phyloP scores from a whole-genome alignment of 73 alveolate species.

The Tetrahymena thermophila region DNA sequence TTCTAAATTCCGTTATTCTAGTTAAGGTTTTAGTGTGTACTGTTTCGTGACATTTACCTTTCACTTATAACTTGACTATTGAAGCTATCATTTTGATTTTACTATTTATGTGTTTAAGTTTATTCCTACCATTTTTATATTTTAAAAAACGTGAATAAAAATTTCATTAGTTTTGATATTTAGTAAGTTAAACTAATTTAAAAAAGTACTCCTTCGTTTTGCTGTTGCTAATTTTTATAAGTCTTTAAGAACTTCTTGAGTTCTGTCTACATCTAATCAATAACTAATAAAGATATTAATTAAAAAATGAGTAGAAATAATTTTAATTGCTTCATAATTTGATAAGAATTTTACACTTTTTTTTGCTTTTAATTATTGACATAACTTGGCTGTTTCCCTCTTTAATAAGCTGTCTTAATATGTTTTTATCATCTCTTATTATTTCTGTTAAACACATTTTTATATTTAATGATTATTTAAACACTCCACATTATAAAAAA shows the following conservation, averaged over 20 bases:
- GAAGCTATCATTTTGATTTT: background rate
- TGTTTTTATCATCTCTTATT: background rate
- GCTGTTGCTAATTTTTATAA: background rate
- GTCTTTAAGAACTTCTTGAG: background rate
- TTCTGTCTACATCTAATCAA: background rate
- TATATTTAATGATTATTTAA: background rate
- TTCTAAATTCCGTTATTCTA: background rate
- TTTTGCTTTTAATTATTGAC: background rate
- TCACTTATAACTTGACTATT: background rate
- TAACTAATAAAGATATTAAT: background rate
- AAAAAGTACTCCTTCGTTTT: background rate
- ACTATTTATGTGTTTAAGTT: background rate
- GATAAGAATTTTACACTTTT: background rate
- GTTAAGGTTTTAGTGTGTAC: background rate
- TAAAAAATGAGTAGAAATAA: background rate
- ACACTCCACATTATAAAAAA: background rate
- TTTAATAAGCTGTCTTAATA: background rate
- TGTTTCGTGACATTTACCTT: background rate
- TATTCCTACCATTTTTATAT: background rate
- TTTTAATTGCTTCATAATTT: background rate
- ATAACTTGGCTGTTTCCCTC: background rate
- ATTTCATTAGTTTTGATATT: background rate
- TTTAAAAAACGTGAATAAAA: background rate
- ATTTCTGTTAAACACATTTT: background rate
- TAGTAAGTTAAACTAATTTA: background rate